phyloP scores from a whole-genome alignment of 805 yeast species.

The Metschnikowia chrysomelidarum region DNA sequence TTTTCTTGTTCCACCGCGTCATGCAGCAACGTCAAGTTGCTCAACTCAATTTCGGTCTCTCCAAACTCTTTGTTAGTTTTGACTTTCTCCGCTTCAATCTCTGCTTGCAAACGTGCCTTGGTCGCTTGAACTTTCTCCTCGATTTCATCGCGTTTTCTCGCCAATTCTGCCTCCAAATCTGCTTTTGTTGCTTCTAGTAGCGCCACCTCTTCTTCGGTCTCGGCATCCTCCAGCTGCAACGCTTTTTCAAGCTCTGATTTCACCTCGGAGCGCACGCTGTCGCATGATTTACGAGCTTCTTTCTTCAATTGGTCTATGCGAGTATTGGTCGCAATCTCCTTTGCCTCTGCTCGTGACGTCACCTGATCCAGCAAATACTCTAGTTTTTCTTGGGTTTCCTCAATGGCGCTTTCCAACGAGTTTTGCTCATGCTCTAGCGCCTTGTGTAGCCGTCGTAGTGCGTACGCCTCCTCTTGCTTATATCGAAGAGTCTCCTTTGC shows the following conservation, averaged over 20 bases:
- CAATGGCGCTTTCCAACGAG: slow-evolving; percentile 8
- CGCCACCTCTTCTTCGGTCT: slow-evolving; percentile 4
- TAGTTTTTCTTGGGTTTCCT: slow-evolving; percentile 18
- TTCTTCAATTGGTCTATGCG: slow-evolving; percentile 31
- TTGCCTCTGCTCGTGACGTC: slow-evolving; percentile 27
- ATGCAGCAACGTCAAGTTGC: background rate
- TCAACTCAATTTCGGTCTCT: slow-evolving; percentile 2
- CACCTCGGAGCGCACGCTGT: slow-evolving; percentile 33
- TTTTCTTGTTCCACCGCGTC: slow-evolving; percentile 3
- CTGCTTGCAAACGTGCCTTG: background rate
- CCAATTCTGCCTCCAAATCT: slow-evolving; percentile 1
- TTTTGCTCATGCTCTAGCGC: slow-evolving; percentile 12
- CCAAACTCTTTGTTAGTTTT: background rate
- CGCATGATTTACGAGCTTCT: slow-evolving; percentile 25
- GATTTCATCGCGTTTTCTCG: background rate
- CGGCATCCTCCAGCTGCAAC: slow-evolving; percentile 3
- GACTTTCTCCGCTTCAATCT: background rate
- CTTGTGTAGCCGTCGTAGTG: slow-evolving; percentile 9
- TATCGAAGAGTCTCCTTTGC: slow-evolving; percentile 7
- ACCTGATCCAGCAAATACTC: slow-evolving; percentile 26
- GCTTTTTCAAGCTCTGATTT: slow-evolving; percentile 30
- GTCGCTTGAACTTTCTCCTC: slow-evolving; percentile 3
- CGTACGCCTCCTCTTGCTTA: slow-evolving; percentile 11
- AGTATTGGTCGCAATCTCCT: slow-evolving; percentile 28
- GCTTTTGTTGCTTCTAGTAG: background rate